Conservation (phyloP, 371 early-diverging fungal genomes). For the Rhizopus microsporus region DNA sequence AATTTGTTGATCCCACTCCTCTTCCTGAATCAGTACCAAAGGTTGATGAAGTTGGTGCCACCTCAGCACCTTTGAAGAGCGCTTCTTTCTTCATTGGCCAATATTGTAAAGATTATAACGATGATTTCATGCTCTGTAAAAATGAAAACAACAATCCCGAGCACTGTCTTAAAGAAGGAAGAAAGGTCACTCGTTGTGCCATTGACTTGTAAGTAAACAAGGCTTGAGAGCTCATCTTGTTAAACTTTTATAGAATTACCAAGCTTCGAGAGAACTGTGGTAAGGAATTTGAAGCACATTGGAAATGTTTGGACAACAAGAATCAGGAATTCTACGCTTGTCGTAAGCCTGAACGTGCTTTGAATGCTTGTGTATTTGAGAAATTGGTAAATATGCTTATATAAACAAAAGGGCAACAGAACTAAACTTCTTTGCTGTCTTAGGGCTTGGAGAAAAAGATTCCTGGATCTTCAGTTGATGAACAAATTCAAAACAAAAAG, state of each 20-base stretch:
- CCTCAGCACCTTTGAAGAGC: constrained; percentile 92
- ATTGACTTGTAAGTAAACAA: constrained; percentile 73
- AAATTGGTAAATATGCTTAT: constrained; percentile 71
- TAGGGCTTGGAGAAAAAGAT: constrained; percentile 82
- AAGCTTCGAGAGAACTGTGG: constrained; percentile 92
- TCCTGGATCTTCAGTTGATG: constrained; percentile 71
- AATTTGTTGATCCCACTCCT: constrained; percentile 77
- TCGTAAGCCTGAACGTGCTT: constrained; percentile 76
- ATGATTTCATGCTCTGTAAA: constrained; percentile 97
- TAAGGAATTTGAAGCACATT: constrained; percentile 86
- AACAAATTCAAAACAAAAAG: constrained; percentile 73
- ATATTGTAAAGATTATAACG: constrained; percentile 90
- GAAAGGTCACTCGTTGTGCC: constrained; percentile 95
- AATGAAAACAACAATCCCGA: constrained; percentile 85
- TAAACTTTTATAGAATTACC: constrained; percentile 56
- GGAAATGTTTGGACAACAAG: constrained; percentile 89
- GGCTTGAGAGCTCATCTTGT: background rate
- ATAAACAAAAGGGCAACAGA: background rate
- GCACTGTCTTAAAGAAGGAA: constrained; percentile 91
- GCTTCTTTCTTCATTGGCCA: constrained; percentile 89
- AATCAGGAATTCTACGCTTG: constrained; percentile 88
- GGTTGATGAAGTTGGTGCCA: constrained; percentile 89
- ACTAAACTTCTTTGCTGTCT: background rate
- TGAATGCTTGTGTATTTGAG: constrained; percentile 91
- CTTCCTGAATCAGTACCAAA: constrained; percentile 66